These are phyloP conservation scores for Cucumis variabilis DNA, from an alignment of 331 rosid genomes.

Conservation along the genomic window DNA sequence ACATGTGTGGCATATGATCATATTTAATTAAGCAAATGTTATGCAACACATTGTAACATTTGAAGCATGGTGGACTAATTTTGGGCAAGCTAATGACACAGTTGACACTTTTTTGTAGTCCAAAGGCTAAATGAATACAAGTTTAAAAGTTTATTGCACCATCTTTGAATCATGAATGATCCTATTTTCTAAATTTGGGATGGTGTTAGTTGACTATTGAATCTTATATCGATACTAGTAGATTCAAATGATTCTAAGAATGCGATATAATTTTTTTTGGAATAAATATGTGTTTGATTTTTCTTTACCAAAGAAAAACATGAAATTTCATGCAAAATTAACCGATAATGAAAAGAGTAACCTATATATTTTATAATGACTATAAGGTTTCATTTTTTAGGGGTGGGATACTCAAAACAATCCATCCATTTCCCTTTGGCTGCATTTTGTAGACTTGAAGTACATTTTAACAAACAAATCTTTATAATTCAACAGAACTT, in stretches of 20 bases:
- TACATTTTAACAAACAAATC: neutral
- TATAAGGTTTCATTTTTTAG: neutral
- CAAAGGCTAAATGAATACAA: neutral
- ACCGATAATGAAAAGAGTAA: neutral
- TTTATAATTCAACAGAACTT: constrained; percentile 46
- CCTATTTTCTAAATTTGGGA: neutral
- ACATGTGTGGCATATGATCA: neutral
- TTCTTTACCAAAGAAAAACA: no score
- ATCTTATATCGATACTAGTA: neutral
- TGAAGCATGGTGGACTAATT: neutral
- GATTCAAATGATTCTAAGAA: neutral
- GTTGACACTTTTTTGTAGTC: neutral
- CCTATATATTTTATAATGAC: neutral
- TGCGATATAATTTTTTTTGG: no score
- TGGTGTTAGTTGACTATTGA: neutral
- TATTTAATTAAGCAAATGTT: neutral
- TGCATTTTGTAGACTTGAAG: neutral
- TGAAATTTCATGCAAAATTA: no score
- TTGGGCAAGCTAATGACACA: neutral
- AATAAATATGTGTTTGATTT: no score
- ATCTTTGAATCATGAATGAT: neutral
- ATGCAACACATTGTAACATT: neutral
- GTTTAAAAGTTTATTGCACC: neutral
- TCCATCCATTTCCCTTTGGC: neutral
- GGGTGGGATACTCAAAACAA: neutral